Conservation (phyloP, 2,329 filamentous ascomycete genomes). For the Ceratocystis ficicola region DNA sequence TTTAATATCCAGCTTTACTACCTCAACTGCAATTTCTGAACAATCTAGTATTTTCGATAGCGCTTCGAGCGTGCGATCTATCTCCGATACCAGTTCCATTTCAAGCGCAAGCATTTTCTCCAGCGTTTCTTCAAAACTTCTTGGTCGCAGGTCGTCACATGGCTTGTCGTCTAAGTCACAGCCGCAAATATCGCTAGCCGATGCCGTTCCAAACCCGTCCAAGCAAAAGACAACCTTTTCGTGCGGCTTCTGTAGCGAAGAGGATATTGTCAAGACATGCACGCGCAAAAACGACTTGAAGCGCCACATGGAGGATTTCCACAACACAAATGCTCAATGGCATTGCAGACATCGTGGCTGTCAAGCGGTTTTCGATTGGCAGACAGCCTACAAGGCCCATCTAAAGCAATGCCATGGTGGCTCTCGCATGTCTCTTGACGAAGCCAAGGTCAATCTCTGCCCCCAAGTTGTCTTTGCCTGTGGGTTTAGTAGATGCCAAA, state of each 20-base stretch:
- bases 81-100: slow-evolving; percentile 33
- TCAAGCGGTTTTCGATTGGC: slow-evolving; percentile 37
- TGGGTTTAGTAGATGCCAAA: slow-evolving; percentile 35
- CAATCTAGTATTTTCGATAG: slow-evolving; percentile 31
- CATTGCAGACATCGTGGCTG: slow-evolving; percentile 36
- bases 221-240: slow-evolving; percentile 33
- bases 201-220: slow-evolving; percentile 20
- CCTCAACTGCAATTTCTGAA: slow-evolving; percentile 31
- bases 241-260: slow-evolving; percentile 34
- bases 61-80: slow-evolving; percentile 29
- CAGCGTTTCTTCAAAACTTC: slow-evolving; percentile 32
- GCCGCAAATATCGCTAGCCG: slow-evolving; percentile 10
- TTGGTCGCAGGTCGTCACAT: slow-evolving; percentile 26
- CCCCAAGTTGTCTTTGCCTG: slow-evolving; percentile 39
- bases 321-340: slow-evolving; percentile 38
- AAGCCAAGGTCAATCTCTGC: slow-evolving; percentile 35
- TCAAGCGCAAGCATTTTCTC: slow-evolving; percentile 32
- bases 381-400: slow-evolving; percentile 38
- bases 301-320: slow-evolving; percentile 39
- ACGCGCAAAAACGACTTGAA: slow-evolving; percentile 39
- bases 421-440: slow-evolving; percentile 33
- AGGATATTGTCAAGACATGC: slow-evolving; percentile 33
- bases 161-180: slow-evolving; percentile 23
- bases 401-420: slow-evolving; percentile 36
- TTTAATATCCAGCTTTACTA: slow-evolving; percentile 28